Conservation (phyloP, 2,329 filamentous ascomycete genomes). For the Pyrenochaeta sp. region DNA sequence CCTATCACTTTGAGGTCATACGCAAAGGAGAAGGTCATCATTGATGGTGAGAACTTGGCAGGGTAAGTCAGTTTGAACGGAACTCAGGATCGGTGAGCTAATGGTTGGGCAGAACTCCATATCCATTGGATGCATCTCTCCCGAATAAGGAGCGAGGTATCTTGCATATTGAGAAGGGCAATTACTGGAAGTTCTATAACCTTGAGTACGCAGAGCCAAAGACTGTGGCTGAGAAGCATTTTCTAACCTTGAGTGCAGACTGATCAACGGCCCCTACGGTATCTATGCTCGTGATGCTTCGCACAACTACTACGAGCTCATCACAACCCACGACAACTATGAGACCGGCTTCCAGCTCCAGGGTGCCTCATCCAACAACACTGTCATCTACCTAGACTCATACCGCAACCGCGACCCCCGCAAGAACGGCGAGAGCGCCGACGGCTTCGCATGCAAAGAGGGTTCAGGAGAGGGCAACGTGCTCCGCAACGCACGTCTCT, state of each 20-base stretch:
- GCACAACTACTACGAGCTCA: slow-evolving; percentile 47
- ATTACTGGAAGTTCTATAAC: slow-evolving; percentile 58
- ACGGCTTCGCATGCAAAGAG: slow-evolving; percentile 59
- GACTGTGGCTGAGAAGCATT: no score
- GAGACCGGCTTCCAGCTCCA: slow-evolving; percentile 50
- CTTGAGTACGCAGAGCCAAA: slow-evolving; percentile 25
- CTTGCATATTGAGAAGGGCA: slow-evolving; percentile 56
- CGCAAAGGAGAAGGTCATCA: slow-evolving; percentile 17
- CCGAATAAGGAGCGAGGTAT: slow-evolving; percentile 55
- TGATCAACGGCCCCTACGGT: slow-evolving; percentile 50
- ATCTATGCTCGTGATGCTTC: slow-evolving; percentile 46
- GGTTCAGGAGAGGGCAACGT: slow-evolving; percentile 57
- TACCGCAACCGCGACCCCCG: slow-evolving; percentile 48
- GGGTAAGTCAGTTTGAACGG: no score
- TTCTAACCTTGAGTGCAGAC: no score
- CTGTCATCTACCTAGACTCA: slow-evolving; percentile 30
- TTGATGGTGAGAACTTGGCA: slow-evolving; percentile 18
- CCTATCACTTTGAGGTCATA: slow-evolving; percentile 17
- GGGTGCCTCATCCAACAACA: slow-evolving; percentile 36
- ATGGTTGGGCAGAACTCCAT: slow-evolving; percentile 18
- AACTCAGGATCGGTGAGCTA: no score
- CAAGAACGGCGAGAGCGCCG: slow-evolving; percentile 61
- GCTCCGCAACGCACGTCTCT: slow-evolving; percentile 56
- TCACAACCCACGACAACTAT: slow-evolving; percentile 51
- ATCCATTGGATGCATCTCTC: slow-evolving; percentile 11